Base-by-base conservation (phyloP, 176 grass and related monocot genomes). In the Elymus sibiricus region DNA sequence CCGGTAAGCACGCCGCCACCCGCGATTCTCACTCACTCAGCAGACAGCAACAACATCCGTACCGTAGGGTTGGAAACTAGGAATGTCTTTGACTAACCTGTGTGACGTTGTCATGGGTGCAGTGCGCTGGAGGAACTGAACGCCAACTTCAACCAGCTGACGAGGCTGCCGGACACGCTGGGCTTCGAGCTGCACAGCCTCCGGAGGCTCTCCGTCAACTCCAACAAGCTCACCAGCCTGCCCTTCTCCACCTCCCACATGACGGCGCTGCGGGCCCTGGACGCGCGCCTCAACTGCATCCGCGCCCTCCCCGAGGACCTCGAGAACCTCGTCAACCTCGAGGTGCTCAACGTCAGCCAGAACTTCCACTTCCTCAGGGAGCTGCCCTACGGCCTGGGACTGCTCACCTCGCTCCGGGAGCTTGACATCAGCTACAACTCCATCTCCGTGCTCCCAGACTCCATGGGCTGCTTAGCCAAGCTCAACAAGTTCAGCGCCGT, bases 131-230 rank as follows among this genome's bases (percentile, higher is more conserved):
- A 97, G 55, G 97, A 99, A 82, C 82, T 99, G 78, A 90, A 94
- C 90, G 94, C 92, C 80, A 99, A 95, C 85, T 99, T 97, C 89
- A 99, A 99, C 92, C 86, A 97, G 78, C 88, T 99, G 73, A 88
- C 87, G 0, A 61, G 46, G 69, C 92, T 99, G 64, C 97, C 97
- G n/a, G 94, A 95, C 66, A 99, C 92, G 19, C 93, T 99, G 32
- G 97, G 97, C 26, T 99, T 93, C 61, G 97, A 99, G 87, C 92
- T 99, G n/a, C 71, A 92, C 47, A 88, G 86, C 79, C 73, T 99
- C 32, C 91, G 79, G 38, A 89, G 85, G 63, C 89, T 99, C 22
- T 97, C 82, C 3, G 91, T 97, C n/a, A 92, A 99, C 84, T 94
- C 94, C 58, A 99, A 99, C 83, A 97, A 94, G 85, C 90, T 99